Percentiles rank a stretch among this genome's conserved stretches.
Evolutionary conservation across 164 flowering plant species (phyloP).

Genomic region (Annona cherimola): DNA sequence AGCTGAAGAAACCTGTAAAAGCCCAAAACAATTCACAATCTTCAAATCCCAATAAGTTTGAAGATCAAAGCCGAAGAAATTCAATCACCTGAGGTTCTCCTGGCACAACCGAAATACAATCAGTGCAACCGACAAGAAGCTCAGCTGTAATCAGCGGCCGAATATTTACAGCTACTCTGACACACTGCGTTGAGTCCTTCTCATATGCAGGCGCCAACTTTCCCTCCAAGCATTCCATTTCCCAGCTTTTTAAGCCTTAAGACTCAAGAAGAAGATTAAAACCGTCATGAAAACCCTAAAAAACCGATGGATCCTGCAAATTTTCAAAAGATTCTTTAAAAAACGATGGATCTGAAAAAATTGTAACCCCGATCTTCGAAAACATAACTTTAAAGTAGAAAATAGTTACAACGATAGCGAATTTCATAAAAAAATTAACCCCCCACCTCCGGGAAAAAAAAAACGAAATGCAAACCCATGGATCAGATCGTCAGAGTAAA

Average conservation of each 20-base stretch:
- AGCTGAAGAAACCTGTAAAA: too few species aligned
- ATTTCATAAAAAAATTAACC: too few species aligned
- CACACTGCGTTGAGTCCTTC: constrained; percentile 46
- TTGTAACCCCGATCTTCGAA: background rate
- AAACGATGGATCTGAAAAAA: background rate
- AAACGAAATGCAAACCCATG: background rate
- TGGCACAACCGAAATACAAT: constrained; percentile 59
- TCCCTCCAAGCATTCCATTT: constrained; percentile 4
- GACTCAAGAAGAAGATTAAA: background rate
- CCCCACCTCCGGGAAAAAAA: background rate
- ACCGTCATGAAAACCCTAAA: background rate
- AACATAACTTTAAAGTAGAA: too few species aligned
- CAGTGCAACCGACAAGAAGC: constrained; percentile 75
- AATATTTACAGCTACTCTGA: constrained; percentile 82
- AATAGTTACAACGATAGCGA: too few species aligned
- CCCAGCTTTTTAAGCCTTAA: background rate
- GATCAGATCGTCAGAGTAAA: background rate
- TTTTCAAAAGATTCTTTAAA: background rate
- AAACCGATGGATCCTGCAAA: background rate
- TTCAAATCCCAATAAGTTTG: too few species aligned
- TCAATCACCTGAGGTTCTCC: constrained; percentile 80
- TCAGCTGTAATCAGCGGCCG: constrained; percentile 78
- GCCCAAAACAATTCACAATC: too few species aligned
- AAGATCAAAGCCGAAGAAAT: background rate
- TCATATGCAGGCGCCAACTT: constrained; percentile 9